Evolutionary conservation across 495 filamentous ascomycete species (phyloP).

Genomic region (Letharia lupina): DNA sequence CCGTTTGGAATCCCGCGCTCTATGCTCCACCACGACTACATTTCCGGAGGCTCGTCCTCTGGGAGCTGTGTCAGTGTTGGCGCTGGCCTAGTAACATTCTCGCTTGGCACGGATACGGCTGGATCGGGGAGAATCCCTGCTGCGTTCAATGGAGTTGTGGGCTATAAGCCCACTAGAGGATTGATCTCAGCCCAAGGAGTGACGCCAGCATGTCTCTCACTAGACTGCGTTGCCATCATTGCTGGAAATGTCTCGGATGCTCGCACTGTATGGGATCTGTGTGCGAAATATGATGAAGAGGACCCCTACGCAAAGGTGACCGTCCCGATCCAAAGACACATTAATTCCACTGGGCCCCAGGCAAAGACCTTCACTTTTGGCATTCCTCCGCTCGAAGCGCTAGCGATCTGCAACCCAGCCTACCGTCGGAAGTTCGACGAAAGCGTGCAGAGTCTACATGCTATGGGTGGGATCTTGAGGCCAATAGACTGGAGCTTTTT

Average conservation of each 20-base stretch:
- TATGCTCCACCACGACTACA: constrained; percentile 45
- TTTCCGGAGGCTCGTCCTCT: constrained; percentile 57
- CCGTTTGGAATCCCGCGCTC: constrained; percentile 50
- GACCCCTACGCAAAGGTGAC: constrained; percentile 49
- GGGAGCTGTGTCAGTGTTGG: constrained; percentile 52
- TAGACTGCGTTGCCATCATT: constrained; percentile 55
- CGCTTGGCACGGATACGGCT: constrained; percentile 59
- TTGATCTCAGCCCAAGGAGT: constrained; percentile 51
- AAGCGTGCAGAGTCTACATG: constrained; percentile 37
- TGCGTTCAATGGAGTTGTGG: constrained; percentile 56
- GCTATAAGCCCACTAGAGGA: constrained; percentile 60
- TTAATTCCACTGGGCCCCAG: constrained; percentile 42
- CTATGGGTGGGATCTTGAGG: constrained; percentile 39
- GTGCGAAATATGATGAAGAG: constrained; percentile 43
- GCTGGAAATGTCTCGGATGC: constrained; percentile 45
- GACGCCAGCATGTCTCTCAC: constrained; percentile 51
- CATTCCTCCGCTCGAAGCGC: constrained; percentile 38
- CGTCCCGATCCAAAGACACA: constrained; percentile 37
- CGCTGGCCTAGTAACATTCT: constrained; percentile 50
- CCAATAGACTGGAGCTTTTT: constrained; percentile 48
- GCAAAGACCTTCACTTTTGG: constrained; percentile 45
- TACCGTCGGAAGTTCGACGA: constrained; percentile 40
- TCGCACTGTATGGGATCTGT: constrained; percentile 46
- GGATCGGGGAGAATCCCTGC: constrained; percentile 56
- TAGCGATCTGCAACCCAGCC: constrained; percentile 39